Conservation (phyloP, 148 eudicot genomes). For the Polygonum aviculare region DNA sequence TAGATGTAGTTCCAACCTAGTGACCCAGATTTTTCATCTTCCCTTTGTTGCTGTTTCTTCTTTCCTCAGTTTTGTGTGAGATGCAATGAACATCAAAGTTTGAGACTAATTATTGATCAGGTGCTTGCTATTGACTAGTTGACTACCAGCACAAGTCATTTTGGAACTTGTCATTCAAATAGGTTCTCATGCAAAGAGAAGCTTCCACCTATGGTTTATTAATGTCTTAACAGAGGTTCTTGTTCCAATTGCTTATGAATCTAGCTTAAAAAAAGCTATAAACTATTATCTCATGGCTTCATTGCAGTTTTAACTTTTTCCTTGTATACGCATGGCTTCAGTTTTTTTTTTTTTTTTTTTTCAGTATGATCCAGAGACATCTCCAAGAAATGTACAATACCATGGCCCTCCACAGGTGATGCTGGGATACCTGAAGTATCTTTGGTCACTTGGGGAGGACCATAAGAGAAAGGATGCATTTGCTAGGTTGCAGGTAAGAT, state of each 20-base stretch:
- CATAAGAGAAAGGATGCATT: conserved; percentile 90
- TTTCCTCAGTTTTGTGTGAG: not conserved
- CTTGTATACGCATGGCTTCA: not conserved
- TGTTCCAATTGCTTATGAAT: not conserved
- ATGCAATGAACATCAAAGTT: not conserved
- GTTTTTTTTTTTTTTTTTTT: not conserved
- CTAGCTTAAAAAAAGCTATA: not conserved
- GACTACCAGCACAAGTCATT: not conserved
- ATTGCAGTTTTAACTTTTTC: not conserved
- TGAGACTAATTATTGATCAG: not conserved
- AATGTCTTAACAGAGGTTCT: not conserved
- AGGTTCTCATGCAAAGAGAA: not conserved
- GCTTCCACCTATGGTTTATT: not conserved
- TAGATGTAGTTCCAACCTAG: not conserved
- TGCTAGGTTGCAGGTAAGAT: conserved; percentile 61
- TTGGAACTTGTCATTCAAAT: not conserved
- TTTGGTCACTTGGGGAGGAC: conserved; percentile 96
- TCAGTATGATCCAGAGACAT: conserved; percentile 91
- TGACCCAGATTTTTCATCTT: not conserved
- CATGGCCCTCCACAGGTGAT: conserved; percentile 92
- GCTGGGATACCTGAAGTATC: conserved; percentile 82
- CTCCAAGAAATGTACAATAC: conserved; percentile 54
- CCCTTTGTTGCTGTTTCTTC: not conserved
- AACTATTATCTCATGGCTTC: not conserved
- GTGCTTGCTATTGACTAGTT: not conserved